Percentiles rank a stretch among this genome's conserved stretches.
These are phyloP conservation scores for Acanthochlamys bracteata DNA, from an alignment of 106 monocot genomes.

Conservation along the genomic window DNA sequence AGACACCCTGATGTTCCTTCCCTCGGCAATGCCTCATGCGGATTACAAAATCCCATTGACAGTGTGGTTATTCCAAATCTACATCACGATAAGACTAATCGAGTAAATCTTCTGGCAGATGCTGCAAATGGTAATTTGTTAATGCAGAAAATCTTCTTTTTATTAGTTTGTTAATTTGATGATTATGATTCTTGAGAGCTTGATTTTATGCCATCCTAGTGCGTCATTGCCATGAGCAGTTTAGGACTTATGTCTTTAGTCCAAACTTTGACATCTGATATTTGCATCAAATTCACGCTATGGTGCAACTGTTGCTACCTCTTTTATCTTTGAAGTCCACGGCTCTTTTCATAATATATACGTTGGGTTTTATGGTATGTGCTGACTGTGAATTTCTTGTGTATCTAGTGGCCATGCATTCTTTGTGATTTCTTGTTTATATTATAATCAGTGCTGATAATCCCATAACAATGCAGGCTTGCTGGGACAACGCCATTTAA, in stretches of 20 bases:
- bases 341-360: too few relatives aligned
- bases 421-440: too few relatives aligned
- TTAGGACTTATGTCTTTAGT: background rate
- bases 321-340: background rate
- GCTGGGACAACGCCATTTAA: slow-evolving; percentile 21
- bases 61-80: slow-evolving; percentile 21
- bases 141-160: too few relatives aligned
- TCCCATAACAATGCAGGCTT: slow-evolving; percentile 27
- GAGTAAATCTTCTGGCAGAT: slow-evolving; percentile 28
- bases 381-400: too few relatives aligned
- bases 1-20: slow-evolving; percentile 30
- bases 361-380: too few relatives aligned
- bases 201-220: too few relatives aligned
- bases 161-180: too few relatives aligned
- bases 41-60: slow-evolving; percentile 28
- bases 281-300: background rate
- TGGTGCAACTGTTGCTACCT: background rate
- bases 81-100: slow-evolving; percentile 27
- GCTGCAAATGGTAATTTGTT: slow-evolving; percentile 22
- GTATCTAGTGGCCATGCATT: too few relatives aligned
- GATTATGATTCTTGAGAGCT: too few relatives aligned
- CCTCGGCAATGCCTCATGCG: slow-evolving; percentile 18
- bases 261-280: background rate
- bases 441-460: too few relatives aligned
- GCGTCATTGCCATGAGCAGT: background rate